Evolutionary conservation across 495 filamentous ascomycete species (phyloP), one percentile per base, ranked within the genome.

Genomic region (Pyronema omphalodes): DNA sequence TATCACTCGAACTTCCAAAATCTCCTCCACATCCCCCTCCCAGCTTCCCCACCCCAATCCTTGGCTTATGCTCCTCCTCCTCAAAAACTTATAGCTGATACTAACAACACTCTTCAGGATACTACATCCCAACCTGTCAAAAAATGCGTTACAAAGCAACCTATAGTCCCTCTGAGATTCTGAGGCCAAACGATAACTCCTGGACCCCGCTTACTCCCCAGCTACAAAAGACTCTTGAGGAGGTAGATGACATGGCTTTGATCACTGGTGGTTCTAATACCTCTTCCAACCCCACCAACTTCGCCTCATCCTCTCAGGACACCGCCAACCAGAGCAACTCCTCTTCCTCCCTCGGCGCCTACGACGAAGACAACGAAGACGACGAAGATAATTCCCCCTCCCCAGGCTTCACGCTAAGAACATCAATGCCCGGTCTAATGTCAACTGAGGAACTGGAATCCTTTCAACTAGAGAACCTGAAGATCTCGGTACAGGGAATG

Each of bases 91-190:
- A n/a, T n/a, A n/a, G 74, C 58, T 76, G 59, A 58, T 18, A 34
- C 12, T 40, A 33, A 5, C n/a, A n/a, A n/a, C n/a, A n/a, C 23
- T 48, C 9, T 37, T 9, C 40, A 81, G 78, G 78, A 9, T 85
- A 74, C 66, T 85, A 84, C 57, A 84, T 86, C 52, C 81, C 82
- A 55, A 71, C 68, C 29, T 86, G 82, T 62, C 69, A 73, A 41
- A 88, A 88, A 61, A 86, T 88, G 84, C 73, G 76, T 55, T 98
- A 98, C 72, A 98, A 98, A 70, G 87, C 78, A 54, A 77, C 85
- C 41, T 98, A 86, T 68, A 69, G 71, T 9, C 89, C 91, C 0
- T 82, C 88, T 62, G 81, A 86, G 57, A 73, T 98, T 14, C 74
- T 96, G 29, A 82, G 94, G 62, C 86, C 84, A 0, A 78, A 88